Conservation (phyloP, 352 stramenopile genomes). For the Phytophthora megakarya region DNA sequence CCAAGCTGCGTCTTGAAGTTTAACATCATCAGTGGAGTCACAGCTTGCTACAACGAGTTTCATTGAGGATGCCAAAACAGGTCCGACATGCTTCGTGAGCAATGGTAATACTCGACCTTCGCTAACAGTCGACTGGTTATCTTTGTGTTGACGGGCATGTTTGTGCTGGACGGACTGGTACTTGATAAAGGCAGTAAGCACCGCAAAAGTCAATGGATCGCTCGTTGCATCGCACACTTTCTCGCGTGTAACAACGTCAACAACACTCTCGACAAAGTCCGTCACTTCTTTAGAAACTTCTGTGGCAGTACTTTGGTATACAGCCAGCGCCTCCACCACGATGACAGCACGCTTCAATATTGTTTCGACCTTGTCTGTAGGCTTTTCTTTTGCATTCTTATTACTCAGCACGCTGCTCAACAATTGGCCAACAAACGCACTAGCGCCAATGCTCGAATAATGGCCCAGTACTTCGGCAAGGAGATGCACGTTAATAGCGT, state of each 20-base stretch:
- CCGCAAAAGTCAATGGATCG: conserved; percentile 39
- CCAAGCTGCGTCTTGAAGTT: conserved; percentile 39
- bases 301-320: conserved; percentile 10
- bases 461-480: conserved; percentile 40
- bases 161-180: conserved; percentile 47
- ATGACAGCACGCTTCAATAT: conserved; percentile 33
- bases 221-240: conserved; percentile 25
- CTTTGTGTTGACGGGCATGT: conserved; percentile 14
- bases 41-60: conserved; percentile 38
- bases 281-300: conserved; percentile 34
- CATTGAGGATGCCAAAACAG: conserved; percentile 51
- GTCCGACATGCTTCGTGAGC: conserved; percentile 35
- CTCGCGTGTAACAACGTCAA: conserved; percentile 25
- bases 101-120: conserved; percentile 20
- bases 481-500: conserved; percentile 19
- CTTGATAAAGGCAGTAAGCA: conserved; percentile 58
- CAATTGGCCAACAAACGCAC: conserved; percentile 44
- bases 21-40: conserved; percentile 4
- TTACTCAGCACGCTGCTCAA: conserved; percentile 23
- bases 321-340: conserved; percentile 46
- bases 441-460: conserved; percentile 32
- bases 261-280: conserved; percentile 39
- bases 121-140: neutral
- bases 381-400: conserved; percentile 7
- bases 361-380: conserved; percentile 4